Evolutionary conservation across 495 filamentous ascomycete genomes (phyloP), one percentile per base, ranked within the genome.

Genomic region (Platismatia glauca): DNA sequence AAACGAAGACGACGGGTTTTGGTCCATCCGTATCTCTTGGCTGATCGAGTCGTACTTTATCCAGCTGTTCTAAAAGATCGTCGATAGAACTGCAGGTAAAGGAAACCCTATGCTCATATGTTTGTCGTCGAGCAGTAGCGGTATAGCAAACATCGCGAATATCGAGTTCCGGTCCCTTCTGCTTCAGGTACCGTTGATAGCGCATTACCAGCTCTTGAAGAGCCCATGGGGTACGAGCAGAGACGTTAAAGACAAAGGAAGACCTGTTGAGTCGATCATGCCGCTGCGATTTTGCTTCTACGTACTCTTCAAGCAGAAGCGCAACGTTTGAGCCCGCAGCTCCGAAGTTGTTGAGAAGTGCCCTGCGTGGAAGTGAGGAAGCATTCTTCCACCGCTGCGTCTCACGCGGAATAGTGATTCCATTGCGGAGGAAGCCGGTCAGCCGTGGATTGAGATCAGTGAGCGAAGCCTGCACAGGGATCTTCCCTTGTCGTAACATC

Each of bases 391-490:
- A 37, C 35, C 35, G 35, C 35, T 37, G 35, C 35, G 35, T 37
- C 35, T 37, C 35, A 5, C 35, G 35, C 11, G 76, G 64, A 33
- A 81, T 77, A 41, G 66, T 59, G 8, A 77, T 53, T 7, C 71
- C 70, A 7, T 66, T 50, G 20, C 59, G 27, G 0, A 68, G 61
- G 4, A 76, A 57, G n/a, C 70, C 61, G 8, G 62, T 64, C 1
- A 71, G 66, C 8, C 41, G 55, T 1, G 62, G 66, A 57, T 80
- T 79, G 41, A 81, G 71, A 24, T 66, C 69, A 0, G 65, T 78
- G 64, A 82, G 74, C 18, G 74, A 73, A 2, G 68, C 43, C 60
- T 77, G 75, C 1, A 66, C 68, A 18, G 74, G 73, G n/a, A 76
- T 75, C 0, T 37, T 41, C 12, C 67, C 63, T 22, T 75, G 67